Percentiles rank a stretch among this genome's conserved stretches.
Evolutionary conservation across 1,284 basidiomycete species (phyloP).

Genomic region (Afroboletus lepidellus): DNA sequence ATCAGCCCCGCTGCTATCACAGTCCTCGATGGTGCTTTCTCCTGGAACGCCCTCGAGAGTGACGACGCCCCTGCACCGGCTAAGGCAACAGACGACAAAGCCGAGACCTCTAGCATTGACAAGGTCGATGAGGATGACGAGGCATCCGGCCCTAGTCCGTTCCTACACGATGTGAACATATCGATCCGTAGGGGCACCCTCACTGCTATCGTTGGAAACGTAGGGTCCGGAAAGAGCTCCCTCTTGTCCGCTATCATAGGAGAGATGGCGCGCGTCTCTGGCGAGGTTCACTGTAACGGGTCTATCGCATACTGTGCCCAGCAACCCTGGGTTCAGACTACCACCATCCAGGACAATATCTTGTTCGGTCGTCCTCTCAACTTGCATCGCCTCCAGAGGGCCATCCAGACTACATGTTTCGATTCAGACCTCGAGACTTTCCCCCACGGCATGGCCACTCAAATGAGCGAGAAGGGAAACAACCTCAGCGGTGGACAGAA

Average conservation of each 20-base stretch:
- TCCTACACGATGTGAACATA: conserved; percentile 42
- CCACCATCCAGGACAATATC: conserved; percentile 47
- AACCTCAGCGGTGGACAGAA: conserved; percentile 50
- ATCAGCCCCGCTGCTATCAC: conserved; percentile 20
- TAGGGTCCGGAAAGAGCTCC: conserved; percentile 41
- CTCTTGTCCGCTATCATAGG: conserved; percentile 49
- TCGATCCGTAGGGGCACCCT: conserved; percentile 46
- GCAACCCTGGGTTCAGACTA: conserved; percentile 53
- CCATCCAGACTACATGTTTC: conserved; percentile 29
- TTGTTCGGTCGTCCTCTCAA: conserved; percentile 55
- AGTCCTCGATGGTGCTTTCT: conserved; percentile 23
- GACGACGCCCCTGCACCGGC: neutral
- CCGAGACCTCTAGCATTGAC: conserved; percentile 10
- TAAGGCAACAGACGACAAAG: conserved; percentile 4
- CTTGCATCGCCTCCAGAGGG: conserved; percentile 27
- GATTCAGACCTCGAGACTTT: conserved; percentile 50
- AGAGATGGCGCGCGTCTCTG: conserved; percentile 47
- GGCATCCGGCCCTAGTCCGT: conserved; percentile 16
- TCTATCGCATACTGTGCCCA: conserved; percentile 59
- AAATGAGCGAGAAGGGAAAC: conserved; percentile 55
- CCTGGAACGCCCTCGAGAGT: conserved; percentile 20
- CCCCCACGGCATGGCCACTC: conserved; percentile 62
- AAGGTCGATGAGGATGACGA: conserved; percentile 13
- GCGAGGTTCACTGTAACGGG: conserved; percentile 52
- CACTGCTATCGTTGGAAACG: conserved; percentile 50